Evolutionary conservation across 108 stramenopile species (phyloP), one percentile per base, ranked within the genome.

Genomic region (Nannochloropsis gaditana): DNA sequence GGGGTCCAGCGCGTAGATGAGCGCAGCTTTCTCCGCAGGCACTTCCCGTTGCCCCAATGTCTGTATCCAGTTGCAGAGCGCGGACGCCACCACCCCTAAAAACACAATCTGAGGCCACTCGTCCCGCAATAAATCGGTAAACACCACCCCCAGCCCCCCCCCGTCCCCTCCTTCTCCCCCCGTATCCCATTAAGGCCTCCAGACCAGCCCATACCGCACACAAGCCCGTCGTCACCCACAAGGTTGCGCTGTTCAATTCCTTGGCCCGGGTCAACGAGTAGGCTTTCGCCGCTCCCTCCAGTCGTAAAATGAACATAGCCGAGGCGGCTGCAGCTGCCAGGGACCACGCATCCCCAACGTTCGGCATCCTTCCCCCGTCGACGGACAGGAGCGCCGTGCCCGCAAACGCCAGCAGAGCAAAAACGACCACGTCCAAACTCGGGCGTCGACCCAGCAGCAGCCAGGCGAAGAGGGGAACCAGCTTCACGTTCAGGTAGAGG

Each of bases 401-500:
- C n/a, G 45, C 43, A 44, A 90, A 87, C 2, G 90, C 90, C 9
- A 89, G 41, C 45, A 80, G 42, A 5, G 90, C 90, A 79, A 82
- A 87, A 44, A 84, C 21, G 89, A 88, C 86, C 6, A 86, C 86
- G 43, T 43, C n/a, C 21, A 41, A 45, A 9, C 89, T 44, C 21
- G 87, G 84, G n/a, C 86, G 84, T 84, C 88, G 82, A 10, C 84
- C 86, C 15, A 84, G 44, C 41, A 90, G 45, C 45, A 83, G 43
- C 21, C 87, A 89, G n/a, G 90, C 86, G 42, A 90, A 87, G 45
- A 89, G 87, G 21, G 90, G 90, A 45, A 90, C 90, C 15, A 90
- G 80, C 86, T 90, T 90, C 31, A 90, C 90, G 84, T 90, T 90
- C 43, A 90, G 86, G 45, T 90, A 90, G 43, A 90, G 86, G 19